Evolutionary conservation across 345 rosid species (phyloP), one percentile per base, ranked within the genome.

Genomic region (Hibiscus trionum): DNA sequence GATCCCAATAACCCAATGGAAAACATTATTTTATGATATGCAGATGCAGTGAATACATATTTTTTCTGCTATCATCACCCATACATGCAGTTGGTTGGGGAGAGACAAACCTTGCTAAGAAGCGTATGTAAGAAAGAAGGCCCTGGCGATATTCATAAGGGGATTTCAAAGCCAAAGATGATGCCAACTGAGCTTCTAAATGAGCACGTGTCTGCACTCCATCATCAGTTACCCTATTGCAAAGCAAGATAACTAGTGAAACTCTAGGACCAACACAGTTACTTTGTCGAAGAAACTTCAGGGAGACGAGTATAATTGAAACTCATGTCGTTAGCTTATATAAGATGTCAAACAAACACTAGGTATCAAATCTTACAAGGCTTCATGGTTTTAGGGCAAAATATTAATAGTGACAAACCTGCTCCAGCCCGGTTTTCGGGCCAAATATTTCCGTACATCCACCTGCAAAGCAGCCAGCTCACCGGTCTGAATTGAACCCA

Each of bases 351-450:
- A 70, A 76, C 31, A 66, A 26, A 24, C 12, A 66, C 14, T 7
- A 1, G 14, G 59, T 2, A 49, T 8, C 47, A 76, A 70, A 46
- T 71, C 57, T 14, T 15, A 42, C 8, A 53, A 0, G 29, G 49
- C 11, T 24, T 21, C 39, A 26, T 27, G 15, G 21, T 14, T 71
- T 15, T 8, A 52, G 42, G 56, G 61, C 16, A 75, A 68, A 69
- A 24, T 53, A 26, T 64, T 55, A 60, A 5, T 4, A 39, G 57
- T 55, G 52, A 79, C 81, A 66, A 69, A 90, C 99, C 99, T 96
- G 93, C 86, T 88, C 99, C 99, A 93, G 66, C 94, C 91, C 24
- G 94, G 99, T 85, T 92, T 95, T 84, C 99, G 86, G 47, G 97
- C 98, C 87, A 93, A 83, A 80, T 85, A 96, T 81, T 91, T 96